Percentiles rank a stretch among this genome's conserved stretches.
These are phyloP conservation scores for Cinchona pubescens DNA, from an alignment of 257 asterid species.

Conservation along the genomic window DNA sequence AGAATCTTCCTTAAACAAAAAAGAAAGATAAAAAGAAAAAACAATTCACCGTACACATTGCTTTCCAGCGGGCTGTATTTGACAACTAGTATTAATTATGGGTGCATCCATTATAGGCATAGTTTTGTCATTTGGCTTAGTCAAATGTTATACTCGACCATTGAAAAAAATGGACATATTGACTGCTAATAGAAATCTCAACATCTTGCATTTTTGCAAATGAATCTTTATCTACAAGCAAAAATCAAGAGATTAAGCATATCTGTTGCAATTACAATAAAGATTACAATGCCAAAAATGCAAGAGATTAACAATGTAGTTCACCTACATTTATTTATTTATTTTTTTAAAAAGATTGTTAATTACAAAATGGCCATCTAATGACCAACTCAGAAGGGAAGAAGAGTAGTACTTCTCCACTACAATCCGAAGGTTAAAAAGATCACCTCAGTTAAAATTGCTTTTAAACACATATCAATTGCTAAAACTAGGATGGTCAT, in stretches of 20 bases:
- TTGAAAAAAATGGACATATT: no score
- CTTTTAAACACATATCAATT: slow-evolving; percentile 4
- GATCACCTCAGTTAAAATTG: not conserved
- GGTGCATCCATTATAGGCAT: no score
- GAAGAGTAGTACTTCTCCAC: not conserved
- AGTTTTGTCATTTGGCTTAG: no score
- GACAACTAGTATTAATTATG: no score
- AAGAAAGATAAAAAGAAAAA: no score
- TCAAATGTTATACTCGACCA: no score
- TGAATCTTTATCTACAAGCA: not conserved
- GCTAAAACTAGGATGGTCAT: slow-evolving; percentile 12
- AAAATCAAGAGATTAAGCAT: no score
- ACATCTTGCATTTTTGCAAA: no score
- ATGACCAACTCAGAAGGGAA: not conserved
- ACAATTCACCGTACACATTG: no score
- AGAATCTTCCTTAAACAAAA: no score
- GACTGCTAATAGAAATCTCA: no score
- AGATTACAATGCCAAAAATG: not conserved
- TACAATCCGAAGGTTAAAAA: not conserved
- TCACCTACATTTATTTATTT: not conserved
- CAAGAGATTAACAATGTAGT: not conserved
- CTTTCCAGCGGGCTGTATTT: no score
- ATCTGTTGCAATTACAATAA: not conserved
- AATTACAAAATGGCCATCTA: slow-evolving; percentile 10
- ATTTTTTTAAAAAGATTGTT: not conserved